These are phyloP conservation scores for Metschnikowia hibisci DNA, from an alignment of 805 yeast species.

Conservation along the genomic window DNA sequence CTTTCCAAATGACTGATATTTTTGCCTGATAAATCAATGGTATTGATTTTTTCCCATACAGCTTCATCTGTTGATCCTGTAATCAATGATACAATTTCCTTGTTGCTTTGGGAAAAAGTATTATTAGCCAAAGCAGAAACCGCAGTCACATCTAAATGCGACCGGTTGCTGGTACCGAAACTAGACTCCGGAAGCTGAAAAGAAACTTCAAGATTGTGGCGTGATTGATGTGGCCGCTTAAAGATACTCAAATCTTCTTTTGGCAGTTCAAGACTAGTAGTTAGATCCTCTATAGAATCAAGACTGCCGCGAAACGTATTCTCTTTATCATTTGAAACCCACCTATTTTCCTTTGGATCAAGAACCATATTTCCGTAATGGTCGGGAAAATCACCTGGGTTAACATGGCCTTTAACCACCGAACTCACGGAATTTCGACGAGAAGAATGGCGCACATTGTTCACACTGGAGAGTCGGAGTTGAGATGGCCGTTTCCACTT, in stretches of 20 bases:
- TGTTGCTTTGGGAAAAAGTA: conserved; percentile 47
- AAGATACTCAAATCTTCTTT: conserved; percentile 9
- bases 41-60: conserved; percentile 41
- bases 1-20: conserved; percentile 41
- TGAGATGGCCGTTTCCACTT: conserved; percentile 40
- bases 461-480: conserved; percentile 21
- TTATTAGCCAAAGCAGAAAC: conserved; percentile 40
- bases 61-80: conserved; percentile 34
- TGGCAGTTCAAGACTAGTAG: not conserved
- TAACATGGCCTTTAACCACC: conserved; percentile 28
- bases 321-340: conserved; percentile 28
- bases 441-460: conserved; percentile 3
- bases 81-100: conserved; percentile 41
- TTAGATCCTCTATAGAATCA: conserved; percentile 38
- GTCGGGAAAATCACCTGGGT: conserved; percentile 34
- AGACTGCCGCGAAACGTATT: conserved; percentile 25
- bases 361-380: conserved; percentile 34
- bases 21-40: conserved; percentile 32
- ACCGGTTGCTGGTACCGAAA: not conserved
- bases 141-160: conserved; percentile 34
- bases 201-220: conserved; percentile 32
- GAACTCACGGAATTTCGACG: not conserved
- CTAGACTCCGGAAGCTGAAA: conserved; percentile 35
- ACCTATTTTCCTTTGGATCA: conserved; percentile 27
- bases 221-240: conserved; percentile 2